A percentile compares a stretch with the other conserved stretches of the same genome.
Conservation (phyloP, 177 flowering plant species). For the Vitis hybrid region DNA sequence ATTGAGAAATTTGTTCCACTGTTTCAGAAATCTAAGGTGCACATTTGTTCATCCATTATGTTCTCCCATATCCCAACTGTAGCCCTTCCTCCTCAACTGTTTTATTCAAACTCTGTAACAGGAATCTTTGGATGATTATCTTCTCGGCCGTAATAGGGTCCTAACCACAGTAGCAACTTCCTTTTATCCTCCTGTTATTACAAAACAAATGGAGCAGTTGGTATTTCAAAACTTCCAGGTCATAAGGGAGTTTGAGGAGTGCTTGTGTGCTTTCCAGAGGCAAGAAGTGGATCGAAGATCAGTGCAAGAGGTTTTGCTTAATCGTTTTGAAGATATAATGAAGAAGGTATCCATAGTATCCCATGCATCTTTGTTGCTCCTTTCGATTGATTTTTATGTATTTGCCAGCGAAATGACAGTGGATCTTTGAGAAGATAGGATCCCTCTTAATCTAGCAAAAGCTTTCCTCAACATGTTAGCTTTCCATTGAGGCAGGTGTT, state of each 20-base stretch:
- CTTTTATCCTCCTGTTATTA: constrained; percentile 38
- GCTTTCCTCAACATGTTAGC: neutral
- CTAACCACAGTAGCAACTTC: constrained; percentile 23
- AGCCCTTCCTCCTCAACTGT: neutral
- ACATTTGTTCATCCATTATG: neutral
- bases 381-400: neutral
- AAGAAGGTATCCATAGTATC: constrained; percentile 41
- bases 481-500: neutral
- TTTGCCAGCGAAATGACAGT: neutral
- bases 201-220: constrained; percentile 52
- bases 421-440: neutral
- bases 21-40: constrained; percentile 72
- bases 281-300: constrained; percentile 30
- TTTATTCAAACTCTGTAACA: constrained; percentile 24
- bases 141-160: constrained; percentile 39
- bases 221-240: constrained; percentile 52
- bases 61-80: neutral
- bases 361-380: neutral
- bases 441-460: neutral
- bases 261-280: constrained; percentile 29
- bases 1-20: constrained; percentile 48
- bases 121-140: constrained; percentile 59
- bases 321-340: constrained; percentile 45
- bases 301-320: constrained; percentile 39
- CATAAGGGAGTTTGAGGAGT: constrained; percentile 46